phyloP scores from a whole-genome alignment of 192 early-diverging fungal genomes.

The Anaeromyces robustus region DNA sequence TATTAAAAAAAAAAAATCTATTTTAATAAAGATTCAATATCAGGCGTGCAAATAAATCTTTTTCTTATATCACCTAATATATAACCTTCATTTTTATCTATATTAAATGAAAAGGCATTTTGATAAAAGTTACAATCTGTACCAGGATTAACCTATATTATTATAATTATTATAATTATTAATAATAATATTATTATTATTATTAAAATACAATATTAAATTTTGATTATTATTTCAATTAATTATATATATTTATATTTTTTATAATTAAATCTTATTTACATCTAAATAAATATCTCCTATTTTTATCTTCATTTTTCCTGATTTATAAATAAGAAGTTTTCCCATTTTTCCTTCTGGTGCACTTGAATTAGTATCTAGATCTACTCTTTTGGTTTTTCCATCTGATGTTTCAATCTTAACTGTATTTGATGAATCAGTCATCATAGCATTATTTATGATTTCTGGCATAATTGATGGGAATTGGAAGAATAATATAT shows the following conservation, averaged over 20 bases:
- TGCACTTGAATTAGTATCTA: neutral
- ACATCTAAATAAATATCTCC: constrained; percentile 46
- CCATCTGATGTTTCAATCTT: neutral
- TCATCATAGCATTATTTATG: neutral
- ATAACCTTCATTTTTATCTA: constrained; percentile 23
- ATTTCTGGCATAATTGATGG: neutral
- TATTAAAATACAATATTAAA: too few relatives aligned
- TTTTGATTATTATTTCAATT: too few relatives aligned
- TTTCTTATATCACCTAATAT: constrained; percentile 38
- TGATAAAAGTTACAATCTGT: constrained; percentile 37
- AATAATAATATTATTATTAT: neutral
- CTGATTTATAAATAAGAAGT: constrained; percentile 42
- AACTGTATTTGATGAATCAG: neutral
- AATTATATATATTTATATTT: too few relatives aligned
- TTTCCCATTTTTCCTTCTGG: constrained; percentile 41
- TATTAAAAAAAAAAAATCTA: too few relatives aligned
- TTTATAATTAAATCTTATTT: too few relatives aligned
- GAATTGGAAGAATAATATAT: neutral
- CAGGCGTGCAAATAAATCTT: constrained; percentile 39
- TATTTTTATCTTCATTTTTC: constrained; percentile 44
- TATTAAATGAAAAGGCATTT: constrained; percentile 40
- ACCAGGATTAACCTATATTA: constrained; percentile 17
- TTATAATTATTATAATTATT: neutral
- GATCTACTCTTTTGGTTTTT: neutral
- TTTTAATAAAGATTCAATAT: constrained; percentile 18